Evolutionary conservation across 805 yeast species (phyloP).

Genomic region (Kazachstania taianensis): DNA sequence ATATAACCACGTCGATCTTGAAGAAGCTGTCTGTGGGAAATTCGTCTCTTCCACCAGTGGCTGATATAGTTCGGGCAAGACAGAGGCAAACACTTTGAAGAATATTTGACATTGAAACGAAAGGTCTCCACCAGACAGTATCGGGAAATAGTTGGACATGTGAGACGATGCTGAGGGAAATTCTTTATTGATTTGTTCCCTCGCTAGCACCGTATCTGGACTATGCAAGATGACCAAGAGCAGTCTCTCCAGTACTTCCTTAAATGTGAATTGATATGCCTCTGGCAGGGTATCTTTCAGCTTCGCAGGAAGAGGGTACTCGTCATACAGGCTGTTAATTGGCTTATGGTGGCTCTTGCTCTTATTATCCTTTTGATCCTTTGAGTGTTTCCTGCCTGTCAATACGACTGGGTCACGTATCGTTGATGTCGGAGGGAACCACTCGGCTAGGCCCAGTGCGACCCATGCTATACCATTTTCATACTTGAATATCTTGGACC

Average conservation of each 20-base stretch:
- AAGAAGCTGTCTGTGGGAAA: constrained; percentile 41
- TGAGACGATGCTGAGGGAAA: constrained; percentile 7
- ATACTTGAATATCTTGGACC: constrained; percentile 71
- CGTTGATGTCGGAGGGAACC: constrained; percentile 62
- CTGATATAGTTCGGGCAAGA: constrained; percentile 66
- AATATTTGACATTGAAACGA: constrained; percentile 30
- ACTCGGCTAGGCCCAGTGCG: constrained; percentile 79
- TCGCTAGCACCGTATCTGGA: constrained; percentile 38
- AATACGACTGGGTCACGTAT: constrained; percentile 21
- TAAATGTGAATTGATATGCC: constrained; percentile 39
- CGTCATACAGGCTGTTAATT: constrained; percentile 15
- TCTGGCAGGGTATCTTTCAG: constrained; percentile 15
- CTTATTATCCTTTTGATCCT: constrained; percentile 1
- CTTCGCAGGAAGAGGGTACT: constrained; percentile 22
- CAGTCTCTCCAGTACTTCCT: constrained; percentile 65
- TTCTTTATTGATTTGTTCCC: constrained; percentile 4
- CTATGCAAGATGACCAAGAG: constrained; percentile 67
- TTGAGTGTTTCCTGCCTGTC: constrained; percentile 19
- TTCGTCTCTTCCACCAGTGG: constrained; percentile 76
- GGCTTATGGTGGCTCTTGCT: not conserved
- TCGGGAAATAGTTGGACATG: constrained; percentile 22
- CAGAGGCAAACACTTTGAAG: constrained; percentile 51
- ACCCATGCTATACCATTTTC: constrained; percentile 82
- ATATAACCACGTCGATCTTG: constrained; percentile 74
- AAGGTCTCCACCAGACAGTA: constrained; percentile 28